Base-by-base conservation (phyloP, 2,329 filamentous ascomycete genomes). In the Verticillium nubilum region DNA sequence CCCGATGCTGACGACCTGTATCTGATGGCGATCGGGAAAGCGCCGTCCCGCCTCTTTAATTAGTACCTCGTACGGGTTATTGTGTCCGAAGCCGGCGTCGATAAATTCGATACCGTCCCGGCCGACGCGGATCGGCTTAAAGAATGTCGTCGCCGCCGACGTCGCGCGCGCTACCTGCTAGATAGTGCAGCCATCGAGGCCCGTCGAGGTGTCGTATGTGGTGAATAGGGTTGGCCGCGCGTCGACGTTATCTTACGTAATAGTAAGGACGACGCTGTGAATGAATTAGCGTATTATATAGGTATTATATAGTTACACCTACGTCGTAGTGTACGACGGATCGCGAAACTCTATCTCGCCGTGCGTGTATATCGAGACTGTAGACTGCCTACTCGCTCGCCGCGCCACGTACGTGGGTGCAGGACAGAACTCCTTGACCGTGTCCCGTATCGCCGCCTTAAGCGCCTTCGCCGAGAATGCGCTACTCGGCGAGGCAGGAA, bases 231-330 rank as follows among this genome's bases (percentile, higher is more conserved):
- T 68, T 1, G 68, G 69, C 6, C 19, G 55, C 9, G 67, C 63
- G 57, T 68, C 63, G 27, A 68, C 59, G 27, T 72, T 67, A 3
- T 63, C 66, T 54, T 70, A 69, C 1, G 67, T 71, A 25, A 67
- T 68, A 12, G 68, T 66, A 4, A 69, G 60, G 15, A 69, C 65
- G 57, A 66, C 63, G 4, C 68, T 69, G 33, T 4, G 33, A 35
- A 7, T 9, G 17, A 15, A 15, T 35, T 15, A 35, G 33, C 17
- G 17, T 35, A 15, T 15, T 4, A 35, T 15, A 15, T 35, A 15
- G 12, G 17, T 15, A 35, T 9, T 35, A 15, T 35, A 15, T 4
- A 6, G 33, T 35, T 15, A 35, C 33, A 35, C 33, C 33, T 35
- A 35, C 33, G 33, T 35, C 33, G 33, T 15, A 15, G 33, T 35